Conservation (phyloP, 1,284 basidiomycete species). For the Pseudozyma sp. region DNA sequence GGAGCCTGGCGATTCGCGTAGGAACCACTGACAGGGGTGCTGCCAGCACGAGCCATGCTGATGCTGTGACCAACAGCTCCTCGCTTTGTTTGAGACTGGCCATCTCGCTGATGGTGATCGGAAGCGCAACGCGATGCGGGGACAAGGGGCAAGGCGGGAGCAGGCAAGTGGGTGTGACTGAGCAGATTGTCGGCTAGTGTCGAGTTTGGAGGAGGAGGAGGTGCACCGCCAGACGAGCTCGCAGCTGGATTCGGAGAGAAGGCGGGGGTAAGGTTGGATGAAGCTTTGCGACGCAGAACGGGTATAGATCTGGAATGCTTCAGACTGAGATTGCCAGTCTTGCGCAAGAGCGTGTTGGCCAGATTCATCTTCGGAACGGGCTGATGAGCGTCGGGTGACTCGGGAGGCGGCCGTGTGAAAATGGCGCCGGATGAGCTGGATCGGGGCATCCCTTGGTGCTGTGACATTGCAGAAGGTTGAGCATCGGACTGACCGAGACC, state of each 20-base stretch:
- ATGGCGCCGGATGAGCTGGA: conserved; percentile 46
- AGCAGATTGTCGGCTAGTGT: neutral
- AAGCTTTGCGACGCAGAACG: conserved; percentile 44
- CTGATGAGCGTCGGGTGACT: conserved; percentile 3
- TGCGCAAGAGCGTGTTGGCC: conserved; percentile 35
- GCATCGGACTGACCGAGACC: conserved; percentile 1
- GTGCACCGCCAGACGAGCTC: neutral
- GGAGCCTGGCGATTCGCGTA: conserved; percentile 26
- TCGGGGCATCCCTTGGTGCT: conserved; percentile 35
- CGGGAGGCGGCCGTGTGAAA: conserved; percentile 13
- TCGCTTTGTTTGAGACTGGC: conserved; percentile 7
- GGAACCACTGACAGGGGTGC: conserved; percentile 38
- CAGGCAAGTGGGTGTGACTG: neutral
- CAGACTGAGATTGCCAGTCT: conserved; percentile 43
- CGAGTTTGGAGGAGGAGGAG: neutral
- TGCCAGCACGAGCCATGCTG: conserved; percentile 38
- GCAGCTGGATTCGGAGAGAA: conserved; percentile 3
- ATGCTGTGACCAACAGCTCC: neutral
- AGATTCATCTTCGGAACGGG: conserved; percentile 7
- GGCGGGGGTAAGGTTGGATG: conserved; percentile 15
- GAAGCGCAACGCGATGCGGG: conserved; percentile 10
- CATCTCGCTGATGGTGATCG: neutral
- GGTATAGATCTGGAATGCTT: conserved; percentile 55
- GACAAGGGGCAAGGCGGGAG: conserved; percentile 13
- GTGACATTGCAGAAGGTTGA: neutral